Conservation (phyloP, 2,329 filamentous ascomycete genomes). For the Colletotrichum costaricense region DNA sequence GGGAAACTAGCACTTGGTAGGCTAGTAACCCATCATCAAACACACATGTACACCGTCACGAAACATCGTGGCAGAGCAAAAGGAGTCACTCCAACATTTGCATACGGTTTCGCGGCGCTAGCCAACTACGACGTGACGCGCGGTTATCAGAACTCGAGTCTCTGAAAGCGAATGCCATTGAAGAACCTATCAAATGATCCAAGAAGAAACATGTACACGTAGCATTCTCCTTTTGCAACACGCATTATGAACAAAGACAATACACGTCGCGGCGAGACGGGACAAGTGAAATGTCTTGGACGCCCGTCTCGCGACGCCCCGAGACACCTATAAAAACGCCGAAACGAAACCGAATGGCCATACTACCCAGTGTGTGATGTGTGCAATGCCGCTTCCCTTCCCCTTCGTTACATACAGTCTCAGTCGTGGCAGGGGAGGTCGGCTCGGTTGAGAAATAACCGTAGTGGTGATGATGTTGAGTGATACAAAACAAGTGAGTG, state of each 20-base stretch:
- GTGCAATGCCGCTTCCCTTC: conserved; percentile 2
- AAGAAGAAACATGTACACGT: neutral
- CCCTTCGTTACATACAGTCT: conserved; percentile 12
- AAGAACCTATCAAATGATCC: neutral
- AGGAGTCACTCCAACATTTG: neutral
- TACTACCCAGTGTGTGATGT: neutral
- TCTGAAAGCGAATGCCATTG: neutral
- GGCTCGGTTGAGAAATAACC: neutral
- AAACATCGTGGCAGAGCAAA: neutral
- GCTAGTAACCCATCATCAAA: neutral
- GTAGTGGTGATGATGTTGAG: conserved; percentile 1
- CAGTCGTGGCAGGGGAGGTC: neutral
- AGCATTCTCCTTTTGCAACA: neutral
- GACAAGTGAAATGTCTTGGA: neutral
- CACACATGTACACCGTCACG: neutral
- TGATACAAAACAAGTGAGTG: conserved; percentile 5
- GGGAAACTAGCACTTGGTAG: neutral
- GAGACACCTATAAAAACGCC: conserved; percentile 6
- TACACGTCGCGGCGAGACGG: neutral
- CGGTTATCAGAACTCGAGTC: neutral
- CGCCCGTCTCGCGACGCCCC: conserved; percentile 2
- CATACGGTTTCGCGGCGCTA: neutral
- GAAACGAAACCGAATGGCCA: neutral
- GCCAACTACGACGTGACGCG: neutral
- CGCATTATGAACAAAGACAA: neutral